Base-by-base conservation (phyloP, 2,329 filamentous ascomycete species). In the Aureobasidium namibiae region DNA sequence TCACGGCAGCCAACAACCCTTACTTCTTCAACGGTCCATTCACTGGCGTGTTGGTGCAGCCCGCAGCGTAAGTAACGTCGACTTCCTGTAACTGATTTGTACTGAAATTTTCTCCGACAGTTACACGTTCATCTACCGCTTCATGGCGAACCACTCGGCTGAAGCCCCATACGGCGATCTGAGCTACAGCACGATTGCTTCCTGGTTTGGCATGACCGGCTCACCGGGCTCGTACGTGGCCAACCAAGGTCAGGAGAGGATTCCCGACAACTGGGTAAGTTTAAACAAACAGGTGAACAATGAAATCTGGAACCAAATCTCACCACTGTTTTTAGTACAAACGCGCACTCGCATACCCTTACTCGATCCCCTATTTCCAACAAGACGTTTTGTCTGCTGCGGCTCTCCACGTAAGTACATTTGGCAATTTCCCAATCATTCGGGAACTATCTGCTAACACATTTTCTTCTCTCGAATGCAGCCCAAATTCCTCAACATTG, bases 81-180 rank as follows among this genome's bases (percentile, higher is more conserved):
- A 21, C 16, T 48, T 33, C 10, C 5, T 8, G 16, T 33, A 31
- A 11, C 29, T 14, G 44, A 48, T 33, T 4, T 21, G 26, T 45
- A 56, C 29, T 48, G 3, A n/a, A 48, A 33, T 21, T 9, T 21
- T n/a, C 63, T 31, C 62, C 3, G 65, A 64, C 9, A 63, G 63
- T 13, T 67, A 65, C 57, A 64, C 66, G 4, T 68, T 68, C 65
- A 69, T 72, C 62, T 72, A 70, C 64, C 68, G 70, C 46, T 71
- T 73, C 65, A 73, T 75, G 69, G 64, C 67, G 58, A 73, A 75
- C 64, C 70, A 73, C 59, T 72, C 71, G 11, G 68, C 67, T 23
- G 70, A 73, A 48, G 64, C 69, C 56, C 73, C 72, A 1, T 68
- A 71, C 38, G 72, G 73, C 24, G 61, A 66, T 26, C 64, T 75